Percentiles rank a stretch among this genome's conserved stretches.
phyloP scores from a whole-genome alignment of 768 basidiomycete genomes.

The Vishniacozyma victoriae region DNA sequence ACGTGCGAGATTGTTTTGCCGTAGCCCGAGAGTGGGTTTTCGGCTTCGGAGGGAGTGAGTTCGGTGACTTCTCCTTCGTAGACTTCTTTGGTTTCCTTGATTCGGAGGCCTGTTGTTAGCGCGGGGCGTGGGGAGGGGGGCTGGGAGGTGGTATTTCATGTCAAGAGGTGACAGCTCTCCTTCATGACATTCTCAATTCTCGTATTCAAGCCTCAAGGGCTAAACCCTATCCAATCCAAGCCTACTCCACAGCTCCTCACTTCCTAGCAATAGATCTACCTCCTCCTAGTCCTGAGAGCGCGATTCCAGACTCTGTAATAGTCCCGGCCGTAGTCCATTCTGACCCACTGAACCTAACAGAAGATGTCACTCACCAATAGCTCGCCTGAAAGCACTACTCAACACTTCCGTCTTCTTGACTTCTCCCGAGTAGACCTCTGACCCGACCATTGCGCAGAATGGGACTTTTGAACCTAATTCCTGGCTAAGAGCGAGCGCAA shows the following conservation, averaged over 20 bases:
- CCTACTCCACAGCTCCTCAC: too few relatives aligned
- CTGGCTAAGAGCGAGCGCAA: constrained; percentile 90
- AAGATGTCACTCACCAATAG: constrained; percentile 67
- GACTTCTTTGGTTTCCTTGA: constrained; percentile 98
- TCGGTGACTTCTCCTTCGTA: constrained; percentile 99
- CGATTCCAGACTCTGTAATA: not conserved
- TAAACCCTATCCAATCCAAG: too few relatives aligned
- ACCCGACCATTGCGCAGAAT: constrained; percentile 98
- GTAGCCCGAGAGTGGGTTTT: constrained; percentile 94
- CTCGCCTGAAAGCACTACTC: constrained; percentile 86
- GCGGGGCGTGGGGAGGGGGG: too few relatives aligned
- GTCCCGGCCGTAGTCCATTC: not conserved
- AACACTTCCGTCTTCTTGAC: constrained; percentile 99
- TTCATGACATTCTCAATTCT: too few relatives aligned
- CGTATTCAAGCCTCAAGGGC: too few relatives aligned
- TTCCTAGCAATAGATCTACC: too few relatives aligned
- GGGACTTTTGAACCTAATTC: constrained; percentile 92
- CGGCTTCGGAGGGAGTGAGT: constrained; percentile 88
- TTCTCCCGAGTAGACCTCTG: constrained; percentile 91
- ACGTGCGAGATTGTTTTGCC: constrained; percentile 99
- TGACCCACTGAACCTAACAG: not conserved
- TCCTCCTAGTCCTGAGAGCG: too few relatives aligned
- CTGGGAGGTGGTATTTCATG: too few relatives aligned
- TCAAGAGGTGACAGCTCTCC: too few relatives aligned
- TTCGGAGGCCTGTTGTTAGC: constrained; percentile 66